Percentiles rank a stretch among this genome's conserved stretches.
phyloP scores from a whole-genome alignment of 192 early-diverging fungal genomes.

The Coemansia asiatica region DNA sequence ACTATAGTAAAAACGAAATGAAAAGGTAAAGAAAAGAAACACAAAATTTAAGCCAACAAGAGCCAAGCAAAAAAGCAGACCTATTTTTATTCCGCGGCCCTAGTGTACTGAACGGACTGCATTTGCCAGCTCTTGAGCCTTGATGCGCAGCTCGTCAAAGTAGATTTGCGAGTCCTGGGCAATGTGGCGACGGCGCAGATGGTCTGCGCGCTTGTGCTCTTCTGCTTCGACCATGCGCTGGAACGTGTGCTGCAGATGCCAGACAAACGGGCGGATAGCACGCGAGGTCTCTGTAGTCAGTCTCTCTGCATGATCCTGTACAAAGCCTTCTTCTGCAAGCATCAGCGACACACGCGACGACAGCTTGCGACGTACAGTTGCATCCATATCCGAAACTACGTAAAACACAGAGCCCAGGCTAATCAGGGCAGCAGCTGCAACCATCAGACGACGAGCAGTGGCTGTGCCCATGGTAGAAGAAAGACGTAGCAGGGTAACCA shows the following conservation, averaged over 20 bases:
- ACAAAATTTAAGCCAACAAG: slow-evolving; percentile 1
- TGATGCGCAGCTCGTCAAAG: slow-evolving; percentile 63
- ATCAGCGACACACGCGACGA: slow-evolving; percentile 56
- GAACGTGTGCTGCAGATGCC: slow-evolving; percentile 69
- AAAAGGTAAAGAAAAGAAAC: background rate
- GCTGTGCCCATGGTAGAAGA: slow-evolving; percentile 42
- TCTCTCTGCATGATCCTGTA: slow-evolving; percentile 62
- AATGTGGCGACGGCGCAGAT: slow-evolving; percentile 57
- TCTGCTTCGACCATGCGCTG: slow-evolving; percentile 73
- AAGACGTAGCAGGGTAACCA: slow-evolving; percentile 38
- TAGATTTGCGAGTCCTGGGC: slow-evolving; percentile 68
- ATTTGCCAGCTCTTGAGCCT: slow-evolving; percentile 59
- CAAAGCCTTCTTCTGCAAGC: slow-evolving; percentile 57
- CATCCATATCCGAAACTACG: slow-evolving; percentile 68
- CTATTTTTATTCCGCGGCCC: too few species aligned
- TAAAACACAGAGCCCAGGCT: slow-evolving; percentile 63
- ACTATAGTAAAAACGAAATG: background rate
- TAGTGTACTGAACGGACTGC: slow-evolving; percentile 46
- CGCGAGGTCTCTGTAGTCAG: slow-evolving; percentile 66
- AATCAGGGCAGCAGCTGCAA: slow-evolving; percentile 38
- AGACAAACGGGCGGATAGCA: slow-evolving; percentile 65
- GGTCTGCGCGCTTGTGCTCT: slow-evolving; percentile 63
- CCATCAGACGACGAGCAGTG: slow-evolving; percentile 47
- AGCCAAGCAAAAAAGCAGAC: too few species aligned
- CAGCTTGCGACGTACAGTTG: slow-evolving; percentile 70